Evolutionary conservation across 176 grass and related monocot genomes (phyloP), one percentile per base, ranked within the genome.

Genomic region (Hordeum marinum): DNA sequence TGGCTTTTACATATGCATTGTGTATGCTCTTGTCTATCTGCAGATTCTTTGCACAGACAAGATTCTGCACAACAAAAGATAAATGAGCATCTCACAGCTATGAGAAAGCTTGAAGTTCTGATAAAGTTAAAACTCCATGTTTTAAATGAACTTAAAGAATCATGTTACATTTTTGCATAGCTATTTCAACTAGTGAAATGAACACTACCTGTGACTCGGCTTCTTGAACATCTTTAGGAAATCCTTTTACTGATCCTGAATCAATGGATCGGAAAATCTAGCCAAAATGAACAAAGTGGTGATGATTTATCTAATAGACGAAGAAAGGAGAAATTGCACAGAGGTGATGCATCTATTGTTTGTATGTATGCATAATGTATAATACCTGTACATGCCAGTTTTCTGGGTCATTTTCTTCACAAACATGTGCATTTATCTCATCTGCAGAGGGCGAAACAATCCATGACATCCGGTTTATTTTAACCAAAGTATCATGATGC

Each of bases 11-110:
- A 76, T 98, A 98, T 34, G 96, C 93, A 13, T 85, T 95, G 67
- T 98, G 93, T 93, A 98, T 95, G 84, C 91, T 98, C 77, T 92
- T 91, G 77, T 98, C 96, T 59, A 98, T 96, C 87, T 90, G 89
- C 68, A 98, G 65, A 84, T 98, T 89, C 77, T 98, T 98, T n/a
- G 89, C 91, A 45, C 96, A 91, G 14, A 93, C 83, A 85, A 98
- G 96, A 88, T 98, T 98, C 88, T 93, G 86, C 84, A 31, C 35
- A 83, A 85, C 41, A 89, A 81, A 87, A 27, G 70, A 48, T 34
- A 89, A 20, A 76, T 52, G 18, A 66, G 7, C 57, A 82, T 24
- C 11, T 32, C 79, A 82, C 0, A 18, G 24, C 40, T 77, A 71
- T 24, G 41, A 52, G 15, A 45, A 81, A 60, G 4, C 32, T 79